Base-by-base conservation (phyloP, 768 basidiomycete genomes). In the Cantharellus anzutake region DNA sequence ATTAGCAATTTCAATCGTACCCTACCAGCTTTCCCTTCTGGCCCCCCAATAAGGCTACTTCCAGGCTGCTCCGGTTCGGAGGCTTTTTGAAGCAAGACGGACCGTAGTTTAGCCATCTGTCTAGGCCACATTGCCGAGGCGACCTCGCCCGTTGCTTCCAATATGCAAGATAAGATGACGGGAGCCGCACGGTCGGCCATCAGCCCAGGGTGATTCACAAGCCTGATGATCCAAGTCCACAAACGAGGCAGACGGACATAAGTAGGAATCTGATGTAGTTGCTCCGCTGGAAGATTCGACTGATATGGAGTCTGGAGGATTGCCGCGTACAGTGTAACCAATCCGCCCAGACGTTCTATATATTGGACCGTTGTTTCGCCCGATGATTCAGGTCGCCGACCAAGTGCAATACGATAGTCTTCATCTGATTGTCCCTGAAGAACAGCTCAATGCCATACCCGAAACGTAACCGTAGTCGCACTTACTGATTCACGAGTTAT, bases 281-380 rank as follows among this genome's bases (percentile, higher is more conserved):
- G 37, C 35, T 42, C 59, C 41, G 4, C 35, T 60, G 60, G 1
- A 62, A 59, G 4, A 57, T 39, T 11, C 44, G 52, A 38, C 38
- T 37, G 37, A 37, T 59, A 51, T 4, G 64, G 60, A 3, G 69
- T 68, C 59, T 70, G 68, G 5, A 91, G 67, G 53, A 93, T 78
- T 20, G 80, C 74, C 67, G 89, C 88, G 72, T 94, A 97, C 34
- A 97, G 80, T 39, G 92, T 79, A 78, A 92, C 79, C 40, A 89
- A 77, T 4, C 90, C 90, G 39, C 80, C 72, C 53, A 92, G 73
- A 34, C 93, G 80, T 41, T 72, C 74, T 5, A 77, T 74, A 65
- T 85, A 83, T 41, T 87, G 83, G 44, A 76, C 70, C 29, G 71
- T 66, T 2, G 73, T 70, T 69, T 94, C 90, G 56, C 78, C 72